phyloP scores from a whole-genome alignment of 495 filamentous ascomycete genomes.

The Diplogelasinospora grovesii region DNA sequence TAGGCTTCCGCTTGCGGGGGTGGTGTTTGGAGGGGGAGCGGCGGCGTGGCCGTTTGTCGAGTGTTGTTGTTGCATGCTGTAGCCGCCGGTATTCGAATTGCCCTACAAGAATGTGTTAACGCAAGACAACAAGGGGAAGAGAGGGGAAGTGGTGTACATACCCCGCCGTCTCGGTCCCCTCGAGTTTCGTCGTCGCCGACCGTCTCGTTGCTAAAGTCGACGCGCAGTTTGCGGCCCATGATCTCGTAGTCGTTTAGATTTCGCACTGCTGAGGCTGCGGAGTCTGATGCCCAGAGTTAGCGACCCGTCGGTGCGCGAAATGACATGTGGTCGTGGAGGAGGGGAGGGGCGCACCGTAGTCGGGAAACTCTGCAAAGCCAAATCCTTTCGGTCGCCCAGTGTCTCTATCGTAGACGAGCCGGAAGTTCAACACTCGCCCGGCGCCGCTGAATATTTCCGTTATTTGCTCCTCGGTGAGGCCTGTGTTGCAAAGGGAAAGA shows the following conservation, averaged over 20 bases:
- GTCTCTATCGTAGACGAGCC: constrained; percentile 91
- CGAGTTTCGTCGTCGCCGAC: constrained; percentile 57
- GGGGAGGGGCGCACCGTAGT: constrained; percentile 44
- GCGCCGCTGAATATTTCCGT: constrained; percentile 81
- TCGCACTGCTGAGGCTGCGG: constrained; percentile 87
- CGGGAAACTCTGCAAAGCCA: constrained; percentile 89
- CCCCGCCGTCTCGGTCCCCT: constrained; percentile 19
- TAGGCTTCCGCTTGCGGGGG: constrained; percentile 35
- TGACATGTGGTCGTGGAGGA: no score
- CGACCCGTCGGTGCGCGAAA: no score
- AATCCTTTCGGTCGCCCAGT: constrained; percentile 94
- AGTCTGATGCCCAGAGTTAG: constrained; percentile 49
- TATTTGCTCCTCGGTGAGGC: constrained; percentile 91
- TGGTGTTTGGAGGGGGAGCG: constrained; percentile 23
- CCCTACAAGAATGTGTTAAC: no score
- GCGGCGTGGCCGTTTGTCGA: constrained; percentile 17
- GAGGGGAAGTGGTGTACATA: constrained; percentile 7
- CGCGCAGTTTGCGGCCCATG: constrained; percentile 88
- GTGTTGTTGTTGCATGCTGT: constrained; percentile 15
- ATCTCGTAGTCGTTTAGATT: constrained; percentile 96
- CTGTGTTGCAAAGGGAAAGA: constrained; percentile 31
- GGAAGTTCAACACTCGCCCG: constrained; percentile 85
- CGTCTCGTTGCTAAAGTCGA: constrained; percentile 91
- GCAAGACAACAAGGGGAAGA: no score
- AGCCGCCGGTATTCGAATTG: constrained; percentile 3